Conservation (phyloP, 768 basidiomycete species). For the Steccherinum ochraceum region DNA sequence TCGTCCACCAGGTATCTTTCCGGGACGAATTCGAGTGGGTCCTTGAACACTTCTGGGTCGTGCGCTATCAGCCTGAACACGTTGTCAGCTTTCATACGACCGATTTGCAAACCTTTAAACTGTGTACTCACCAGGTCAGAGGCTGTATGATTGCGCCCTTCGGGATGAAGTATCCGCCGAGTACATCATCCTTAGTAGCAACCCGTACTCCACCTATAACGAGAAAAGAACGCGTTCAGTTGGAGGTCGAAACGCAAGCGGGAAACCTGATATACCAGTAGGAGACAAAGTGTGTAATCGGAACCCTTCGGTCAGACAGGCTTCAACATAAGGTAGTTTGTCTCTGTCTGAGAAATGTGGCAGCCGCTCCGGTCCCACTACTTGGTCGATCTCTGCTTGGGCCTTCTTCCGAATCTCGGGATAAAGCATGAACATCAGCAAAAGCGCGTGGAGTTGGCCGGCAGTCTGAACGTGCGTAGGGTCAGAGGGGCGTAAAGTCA, state of each 20-base stretch:
- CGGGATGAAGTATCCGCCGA: not conserved
- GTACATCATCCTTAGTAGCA: not conserved
- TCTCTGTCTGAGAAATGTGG: slow-evolving; percentile 50
- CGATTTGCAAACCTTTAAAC: not conserved
- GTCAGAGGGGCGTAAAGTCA: too few relatives aligned
- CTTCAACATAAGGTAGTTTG: slow-evolving; percentile 39
- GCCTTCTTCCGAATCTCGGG: slow-evolving; percentile 49
- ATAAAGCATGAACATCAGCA: slow-evolving; percentile 58
- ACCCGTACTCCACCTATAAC: not conserved
- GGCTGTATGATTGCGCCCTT: not conserved
- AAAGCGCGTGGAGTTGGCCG: slow-evolving; percentile 46
- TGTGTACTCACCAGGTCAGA: not conserved
- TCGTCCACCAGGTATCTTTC: not conserved
- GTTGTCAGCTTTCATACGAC: too few relatives aligned
- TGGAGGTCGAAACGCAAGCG: too few relatives aligned
- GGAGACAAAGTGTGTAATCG: not conserved
- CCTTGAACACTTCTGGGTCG: not conserved
- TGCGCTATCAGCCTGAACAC: not conserved
- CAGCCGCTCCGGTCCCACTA: slow-evolving; percentile 46
- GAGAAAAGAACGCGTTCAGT: too few relatives aligned
- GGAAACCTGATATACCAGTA: slow-evolving; percentile 6
- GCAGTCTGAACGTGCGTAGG: slow-evolving; percentile 25
- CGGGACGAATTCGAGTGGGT: not conserved
- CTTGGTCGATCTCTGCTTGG: slow-evolving; percentile 56
- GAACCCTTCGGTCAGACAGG: not conserved